Evolutionary conservation across 2,329 filamentous ascomycete species (phyloP).

Genomic region (Aureobasidium subglaciale): DNA sequence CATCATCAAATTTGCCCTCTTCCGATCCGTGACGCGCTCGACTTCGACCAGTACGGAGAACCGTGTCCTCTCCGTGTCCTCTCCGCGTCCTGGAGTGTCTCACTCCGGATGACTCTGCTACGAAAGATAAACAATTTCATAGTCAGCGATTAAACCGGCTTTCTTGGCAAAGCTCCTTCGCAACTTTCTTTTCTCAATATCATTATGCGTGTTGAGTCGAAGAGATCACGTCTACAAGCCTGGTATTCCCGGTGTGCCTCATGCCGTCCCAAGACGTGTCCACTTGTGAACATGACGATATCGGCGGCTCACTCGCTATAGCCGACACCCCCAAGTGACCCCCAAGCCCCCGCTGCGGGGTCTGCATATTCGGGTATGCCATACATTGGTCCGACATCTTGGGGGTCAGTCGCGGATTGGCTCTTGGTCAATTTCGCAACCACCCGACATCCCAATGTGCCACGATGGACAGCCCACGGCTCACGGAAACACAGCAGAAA

Average conservation of each 20-base stretch:
- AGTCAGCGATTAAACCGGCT: too few species aligned
- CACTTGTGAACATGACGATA: neutral
- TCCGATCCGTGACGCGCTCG: too few species aligned
- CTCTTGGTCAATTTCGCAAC: neutral
- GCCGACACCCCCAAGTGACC: neutral
- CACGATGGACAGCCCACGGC: neutral
- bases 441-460: neutral
- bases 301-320: neutral
- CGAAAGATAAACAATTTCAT: too few species aligned
- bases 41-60: too few species aligned
- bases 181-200: neutral
- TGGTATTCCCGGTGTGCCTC: too few species aligned
- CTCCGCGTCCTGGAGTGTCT: too few species aligned
- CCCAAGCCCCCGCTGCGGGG: constrained; percentile 1
- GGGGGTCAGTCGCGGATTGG: neutral
- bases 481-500: constrained; percentile 9
- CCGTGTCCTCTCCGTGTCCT: too few species aligned
- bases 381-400: neutral
- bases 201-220: too few species aligned
- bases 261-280: neutral
- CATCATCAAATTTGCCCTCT: too few species aligned
- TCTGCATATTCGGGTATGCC: neutral
- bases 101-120: too few species aligned
- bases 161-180: neutral
- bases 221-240: too few species aligned